Conservation (phyloP, 306 rosid species). For the Glycine tomentella region DNA sequence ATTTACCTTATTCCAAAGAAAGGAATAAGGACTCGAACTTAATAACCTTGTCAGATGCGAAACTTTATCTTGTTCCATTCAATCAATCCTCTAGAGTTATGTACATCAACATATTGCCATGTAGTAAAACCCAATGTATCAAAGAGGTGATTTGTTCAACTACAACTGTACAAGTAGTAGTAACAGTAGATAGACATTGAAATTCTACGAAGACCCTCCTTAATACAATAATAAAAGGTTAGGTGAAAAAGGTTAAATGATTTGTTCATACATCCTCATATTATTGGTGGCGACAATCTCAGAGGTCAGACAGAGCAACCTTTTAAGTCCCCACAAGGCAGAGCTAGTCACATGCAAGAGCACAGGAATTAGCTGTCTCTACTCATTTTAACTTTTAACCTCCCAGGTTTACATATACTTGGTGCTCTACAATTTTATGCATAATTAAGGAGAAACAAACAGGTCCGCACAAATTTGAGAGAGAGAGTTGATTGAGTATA, state of each 20-base stretch:
- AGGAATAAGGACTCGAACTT: not conserved
- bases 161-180: not conserved
- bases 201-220: not conserved
- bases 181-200: constrained; percentile 4
- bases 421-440: too few species aligned
- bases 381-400: constrained; percentile 1
- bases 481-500: not conserved
- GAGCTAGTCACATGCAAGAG: constrained; percentile 34
- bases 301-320: constrained; percentile 12
- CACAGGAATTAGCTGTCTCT: not conserved
- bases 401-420: not conserved
- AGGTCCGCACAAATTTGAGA: too few species aligned
- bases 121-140: not conserved
- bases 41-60: not conserved
- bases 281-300: constrained; percentile 10
- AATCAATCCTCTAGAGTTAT: too few species aligned
- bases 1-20: too few species aligned
- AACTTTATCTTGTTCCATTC: not conserved
- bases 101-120: not conserved
- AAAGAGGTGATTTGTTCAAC: not conserved
- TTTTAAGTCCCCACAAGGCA: constrained; percentile 45
- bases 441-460: too few species aligned
- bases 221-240: constrained; percentile 22
- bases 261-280: constrained; percentile 16
- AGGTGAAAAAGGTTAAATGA: constrained; percentile 47